Conservation (phyloP, 192 early-diverging fungal genomes). For the Chytriomyces sp. region DNA sequence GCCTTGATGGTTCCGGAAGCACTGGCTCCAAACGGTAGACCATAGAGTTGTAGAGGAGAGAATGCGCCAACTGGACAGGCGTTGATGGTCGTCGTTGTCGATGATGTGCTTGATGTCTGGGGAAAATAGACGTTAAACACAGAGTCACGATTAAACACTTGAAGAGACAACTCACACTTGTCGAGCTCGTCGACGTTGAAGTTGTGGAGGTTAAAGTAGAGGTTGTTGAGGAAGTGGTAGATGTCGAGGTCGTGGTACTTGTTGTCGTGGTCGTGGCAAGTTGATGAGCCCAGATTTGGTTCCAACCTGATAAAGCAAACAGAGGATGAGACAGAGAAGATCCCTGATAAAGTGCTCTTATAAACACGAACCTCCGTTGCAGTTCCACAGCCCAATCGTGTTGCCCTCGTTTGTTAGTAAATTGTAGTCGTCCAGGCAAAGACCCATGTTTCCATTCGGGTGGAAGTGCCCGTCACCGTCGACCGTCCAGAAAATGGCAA, state of each 20-base stretch:
- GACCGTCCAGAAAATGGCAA: not conserved
- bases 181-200: not conserved
- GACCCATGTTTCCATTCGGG: not conserved
- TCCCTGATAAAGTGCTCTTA: no score
- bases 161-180: no score
- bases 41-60: no score
- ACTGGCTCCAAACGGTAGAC: no score
- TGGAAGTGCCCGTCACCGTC: not conserved
- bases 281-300: not conserved
- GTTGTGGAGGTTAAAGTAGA: not conserved
- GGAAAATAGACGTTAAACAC: no score
- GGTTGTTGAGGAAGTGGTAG: not conserved
- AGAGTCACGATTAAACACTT: no score
- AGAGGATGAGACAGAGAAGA: no score
- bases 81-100: no score
- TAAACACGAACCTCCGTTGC: not conserved
- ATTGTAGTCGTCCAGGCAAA: not conserved
- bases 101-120: no score
- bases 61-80: no score
- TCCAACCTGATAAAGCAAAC: not conserved
- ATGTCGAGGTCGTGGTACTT: not conserved
- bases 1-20: no score
- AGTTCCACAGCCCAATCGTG: slow-evolving; percentile 8
- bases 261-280: not conserved
- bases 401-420: not conserved